A percentile compares a stretch with the other conserved stretches of the same genome.
Evolutionary conservation across 768 basidiomycete species (phyloP).

Genomic region (Serpula lacrymans): DNA sequence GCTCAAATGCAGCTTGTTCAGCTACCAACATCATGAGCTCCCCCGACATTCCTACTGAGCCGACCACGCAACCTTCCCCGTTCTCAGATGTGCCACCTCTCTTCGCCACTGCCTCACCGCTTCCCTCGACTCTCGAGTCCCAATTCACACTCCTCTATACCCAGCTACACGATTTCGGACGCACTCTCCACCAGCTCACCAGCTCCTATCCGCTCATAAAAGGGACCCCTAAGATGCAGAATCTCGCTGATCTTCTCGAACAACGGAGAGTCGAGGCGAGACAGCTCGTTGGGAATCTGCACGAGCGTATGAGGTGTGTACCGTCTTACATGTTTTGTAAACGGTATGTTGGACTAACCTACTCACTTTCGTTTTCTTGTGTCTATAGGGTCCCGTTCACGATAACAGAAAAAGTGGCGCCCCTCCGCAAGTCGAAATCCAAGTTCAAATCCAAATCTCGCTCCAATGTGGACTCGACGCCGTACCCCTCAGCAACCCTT

Average conservation of each 20-base stretch:
- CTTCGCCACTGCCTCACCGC: too few relatives aligned
- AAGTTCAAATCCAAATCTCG: too few relatives aligned
- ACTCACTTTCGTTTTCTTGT: neutral
- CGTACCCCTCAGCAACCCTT: too few relatives aligned
- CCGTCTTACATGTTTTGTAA: neutral
- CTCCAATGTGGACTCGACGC: too few relatives aligned
- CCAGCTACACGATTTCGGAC: neutral
- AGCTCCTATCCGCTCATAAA: conserved; percentile 4
- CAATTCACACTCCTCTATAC: conserved; percentile 3
- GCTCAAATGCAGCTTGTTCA: too few relatives aligned
- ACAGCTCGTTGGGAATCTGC: neutral
- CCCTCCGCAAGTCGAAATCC: neutral
- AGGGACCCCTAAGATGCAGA: neutral
- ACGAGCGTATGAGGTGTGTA: neutral
- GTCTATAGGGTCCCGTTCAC: conserved; percentile 3
- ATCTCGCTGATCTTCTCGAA: conserved; percentile 1
- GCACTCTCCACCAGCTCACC: neutral
- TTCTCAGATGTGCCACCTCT: too few relatives aligned
- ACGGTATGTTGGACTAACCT: neutral
- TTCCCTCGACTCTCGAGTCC: conserved; percentile 3
- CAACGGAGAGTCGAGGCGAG: neutral
- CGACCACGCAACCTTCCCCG: too few relatives aligned
- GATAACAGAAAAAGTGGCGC: neutral
- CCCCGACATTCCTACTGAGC: too few relatives aligned
- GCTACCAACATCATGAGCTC: too few relatives aligned